These are phyloP conservation scores for Lasiosphaeria ovina DNA, from an alignment of 495 filamentous ascomycete genomes.

Conservation along the genomic window DNA sequence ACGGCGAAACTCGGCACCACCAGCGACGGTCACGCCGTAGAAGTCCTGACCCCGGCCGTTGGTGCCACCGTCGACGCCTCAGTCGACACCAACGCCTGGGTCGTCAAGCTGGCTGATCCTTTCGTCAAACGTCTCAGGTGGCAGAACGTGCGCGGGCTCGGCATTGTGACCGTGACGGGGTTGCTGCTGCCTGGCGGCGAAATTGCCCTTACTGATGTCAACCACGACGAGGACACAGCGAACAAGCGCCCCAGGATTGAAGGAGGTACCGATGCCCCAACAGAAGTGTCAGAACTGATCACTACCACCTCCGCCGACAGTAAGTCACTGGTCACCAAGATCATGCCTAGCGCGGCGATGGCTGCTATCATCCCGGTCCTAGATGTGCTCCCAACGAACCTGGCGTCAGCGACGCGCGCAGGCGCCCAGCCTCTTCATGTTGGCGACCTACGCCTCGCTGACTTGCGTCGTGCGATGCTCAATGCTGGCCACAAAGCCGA, in stretches of 20 bases:
- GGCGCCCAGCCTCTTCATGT: constrained; percentile 89
- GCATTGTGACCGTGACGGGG: constrained; percentile 84
- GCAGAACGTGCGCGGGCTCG: constrained; percentile 88
- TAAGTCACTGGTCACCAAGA: constrained; percentile 4
- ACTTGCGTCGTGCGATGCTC: constrained; percentile 81
- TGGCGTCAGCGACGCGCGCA: constrained; percentile 72
- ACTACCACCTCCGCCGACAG: constrained; percentile 3
- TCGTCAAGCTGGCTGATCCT: constrained; percentile 78
- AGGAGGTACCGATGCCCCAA: background rate
- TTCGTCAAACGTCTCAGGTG: constrained; percentile 83
- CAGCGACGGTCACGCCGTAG: constrained; percentile 39
- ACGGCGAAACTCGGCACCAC: constrained; percentile 47
- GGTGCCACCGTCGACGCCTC: constrained; percentile 79
- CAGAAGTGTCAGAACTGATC: too few relatives aligned
- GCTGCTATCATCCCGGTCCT: constrained; percentile 56
- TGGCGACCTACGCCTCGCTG: constrained; percentile 85
- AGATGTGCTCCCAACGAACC: constrained; percentile 72
- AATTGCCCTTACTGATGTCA: constrained; percentile 58
- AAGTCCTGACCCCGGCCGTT: constrained; percentile 76
- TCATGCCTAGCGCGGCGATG: background rate
- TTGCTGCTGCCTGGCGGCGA: constrained; percentile 46
- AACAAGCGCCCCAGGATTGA: constrained; percentile 34
- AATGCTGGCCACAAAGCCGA: constrained; percentile 81
- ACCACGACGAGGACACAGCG: constrained; percentile 24
- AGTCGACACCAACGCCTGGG: constrained; percentile 97